A percentile compares a stretch with the other conserved stretches of the same genome.
Evolutionary conservation across 2,329 filamentous ascomycete genomes (phyloP).

Genomic region (Sporothrix variecibatus): DNA sequence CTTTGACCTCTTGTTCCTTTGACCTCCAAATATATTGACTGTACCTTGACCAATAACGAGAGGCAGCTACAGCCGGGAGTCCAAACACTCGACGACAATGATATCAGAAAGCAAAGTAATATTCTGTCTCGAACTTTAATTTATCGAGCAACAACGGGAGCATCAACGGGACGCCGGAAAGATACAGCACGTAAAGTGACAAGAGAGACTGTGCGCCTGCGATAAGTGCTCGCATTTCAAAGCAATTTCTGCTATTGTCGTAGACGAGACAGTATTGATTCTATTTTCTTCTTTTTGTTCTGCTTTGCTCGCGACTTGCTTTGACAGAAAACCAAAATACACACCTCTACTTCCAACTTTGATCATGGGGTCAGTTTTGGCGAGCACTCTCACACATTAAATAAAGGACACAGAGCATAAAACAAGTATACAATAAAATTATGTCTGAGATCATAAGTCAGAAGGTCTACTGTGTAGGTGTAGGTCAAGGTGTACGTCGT

Average conservation of each 20-base stretch:
- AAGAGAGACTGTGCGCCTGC: slow-evolving; percentile 8
- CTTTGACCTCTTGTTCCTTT: slow-evolving; percentile 10
- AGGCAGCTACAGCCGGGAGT: neutral
- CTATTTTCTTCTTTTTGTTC: neutral
- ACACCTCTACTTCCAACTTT: neutral
- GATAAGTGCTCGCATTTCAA: slow-evolving; percentile 1
- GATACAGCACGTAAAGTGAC: neutral
- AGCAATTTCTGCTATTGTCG: neutral
- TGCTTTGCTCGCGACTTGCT: neutral
- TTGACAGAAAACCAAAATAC: neutral
- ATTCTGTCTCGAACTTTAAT: neutral
- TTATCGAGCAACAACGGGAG: neutral
- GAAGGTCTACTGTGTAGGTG: neutral
- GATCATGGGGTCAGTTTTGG: neutral
- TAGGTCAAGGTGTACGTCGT: neutral
- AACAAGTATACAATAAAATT: neutral
- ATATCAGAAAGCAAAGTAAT: neutral
- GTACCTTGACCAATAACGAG: neutral
- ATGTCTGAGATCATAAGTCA: neutral
- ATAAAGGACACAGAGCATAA: neutral
- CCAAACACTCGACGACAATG: neutral
- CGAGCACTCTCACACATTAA: neutral
- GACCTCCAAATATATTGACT: neutral
- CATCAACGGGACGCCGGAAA: neutral
- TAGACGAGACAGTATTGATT: neutral